phyloP scores from a whole-genome alignment of 306 rosid species.

The Prunus armeniaca region DNA sequence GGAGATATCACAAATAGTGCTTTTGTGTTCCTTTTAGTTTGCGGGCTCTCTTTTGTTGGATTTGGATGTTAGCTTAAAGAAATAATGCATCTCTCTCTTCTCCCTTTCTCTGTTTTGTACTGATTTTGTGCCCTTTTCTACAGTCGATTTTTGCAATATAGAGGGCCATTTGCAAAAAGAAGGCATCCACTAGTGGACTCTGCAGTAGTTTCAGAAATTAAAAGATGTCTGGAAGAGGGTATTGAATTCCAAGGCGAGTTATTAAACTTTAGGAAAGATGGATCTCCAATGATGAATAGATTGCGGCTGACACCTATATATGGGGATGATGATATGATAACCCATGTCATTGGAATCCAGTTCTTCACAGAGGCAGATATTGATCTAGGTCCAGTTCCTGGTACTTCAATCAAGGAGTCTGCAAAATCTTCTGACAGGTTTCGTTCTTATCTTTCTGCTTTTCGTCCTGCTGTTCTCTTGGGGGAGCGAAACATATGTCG shows the following conservation, averaged over 20 bases:
- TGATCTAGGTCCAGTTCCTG: constrained; percentile 85
- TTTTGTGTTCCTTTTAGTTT: not conserved
- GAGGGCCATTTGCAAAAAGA: constrained; percentile 98
- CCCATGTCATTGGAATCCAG: constrained; percentile 93
- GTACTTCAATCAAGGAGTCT: constrained; percentile 58
- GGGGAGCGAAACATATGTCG: constrained; percentile 87
- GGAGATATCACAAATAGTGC: not conserved
- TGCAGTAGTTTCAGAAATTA: constrained; percentile 75
- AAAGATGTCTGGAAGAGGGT: constrained; percentile 87
- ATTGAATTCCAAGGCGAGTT: constrained; percentile 95
- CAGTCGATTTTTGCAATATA: constrained; percentile 99
- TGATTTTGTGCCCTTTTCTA: constrained; percentile 31
- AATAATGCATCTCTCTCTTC: not conserved
- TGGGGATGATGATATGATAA: constrained; percentile 88
- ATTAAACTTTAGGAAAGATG: constrained; percentile 96
- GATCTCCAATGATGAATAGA: constrained; percentile 95
- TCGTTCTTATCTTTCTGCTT: constrained; percentile 56
- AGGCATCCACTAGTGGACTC: constrained; percentile 95
- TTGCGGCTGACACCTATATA: constrained; percentile 84
- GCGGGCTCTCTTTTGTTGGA: not conserved
- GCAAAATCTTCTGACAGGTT: constrained; percentile 58
- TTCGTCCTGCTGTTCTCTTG: constrained; percentile 43
- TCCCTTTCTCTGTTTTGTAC: constrained; percentile 11
- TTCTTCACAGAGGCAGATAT: constrained; percentile 83
- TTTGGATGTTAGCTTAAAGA: not conserved